Conservation (phyloP, 129 eudicot species). For the Chrysanthemum lavandulifolium region DNA sequence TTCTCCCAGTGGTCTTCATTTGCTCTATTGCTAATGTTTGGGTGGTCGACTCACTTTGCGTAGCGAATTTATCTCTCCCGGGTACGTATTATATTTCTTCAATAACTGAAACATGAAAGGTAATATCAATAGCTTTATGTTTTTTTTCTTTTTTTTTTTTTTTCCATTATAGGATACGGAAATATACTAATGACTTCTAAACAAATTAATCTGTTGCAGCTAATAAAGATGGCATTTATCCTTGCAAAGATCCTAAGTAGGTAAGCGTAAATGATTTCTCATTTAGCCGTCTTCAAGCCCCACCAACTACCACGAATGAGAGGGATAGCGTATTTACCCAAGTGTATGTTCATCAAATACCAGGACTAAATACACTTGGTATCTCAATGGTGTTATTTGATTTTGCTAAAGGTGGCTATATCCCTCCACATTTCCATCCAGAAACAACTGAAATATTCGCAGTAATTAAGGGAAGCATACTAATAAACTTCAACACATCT, state of each 20-base stretch:
- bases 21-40: not conserved
- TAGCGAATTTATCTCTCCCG: slow-evolving; percentile 15
- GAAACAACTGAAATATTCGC: not conserved
- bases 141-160: too few species aligned
- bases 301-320: not conserved
- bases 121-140: too few species aligned
- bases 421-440: not conserved
- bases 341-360: not conserved
- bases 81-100: not conserved
- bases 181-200: too few species aligned
- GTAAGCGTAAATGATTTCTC: slow-evolving; percentile 2
- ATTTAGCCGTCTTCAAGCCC: not conserved
- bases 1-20: not conserved
- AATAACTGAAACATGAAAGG: too few species aligned
- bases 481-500: not conserved
- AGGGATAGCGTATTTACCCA: not conserved
- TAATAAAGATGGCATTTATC: not conserved
- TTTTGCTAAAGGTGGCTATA: not conserved
- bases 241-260: slow-evolving; percentile 8
- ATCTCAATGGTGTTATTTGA: slow-evolving; percentile 5
- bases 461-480: not conserved
- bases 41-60: not conserved
- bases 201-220: not conserved
- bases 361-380: slow-evolving; percentile 6
- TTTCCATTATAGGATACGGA: too few species aligned